Evolutionary conservation across 768 basidiomycete species (phyloP).

Genomic region (Plicaturopsis crispa): DNA sequence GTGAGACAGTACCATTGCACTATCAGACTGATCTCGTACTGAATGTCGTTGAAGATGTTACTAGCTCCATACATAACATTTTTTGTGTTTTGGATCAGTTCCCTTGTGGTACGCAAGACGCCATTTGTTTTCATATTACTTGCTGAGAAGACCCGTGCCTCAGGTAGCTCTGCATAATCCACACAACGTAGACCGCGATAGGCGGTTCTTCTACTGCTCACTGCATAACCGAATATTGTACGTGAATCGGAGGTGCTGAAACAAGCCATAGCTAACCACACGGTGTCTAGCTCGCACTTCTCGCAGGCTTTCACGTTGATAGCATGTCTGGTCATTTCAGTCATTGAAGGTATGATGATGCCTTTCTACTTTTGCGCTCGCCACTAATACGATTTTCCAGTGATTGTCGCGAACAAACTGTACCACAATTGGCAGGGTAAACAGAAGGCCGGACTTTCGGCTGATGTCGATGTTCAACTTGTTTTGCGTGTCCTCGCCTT

Average conservation of each 20-base stretch:
- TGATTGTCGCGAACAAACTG: not conserved
- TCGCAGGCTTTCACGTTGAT: not conserved
- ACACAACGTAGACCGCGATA: constrained; percentile 30
- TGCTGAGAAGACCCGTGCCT: not conserved
- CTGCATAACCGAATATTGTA: constrained; percentile 22
- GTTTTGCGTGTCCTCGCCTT: constrained; percentile 34
- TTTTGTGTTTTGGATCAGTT: constrained; percentile 13
- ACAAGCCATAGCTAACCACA: too few relatives aligned
- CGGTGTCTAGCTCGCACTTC: not conserved
- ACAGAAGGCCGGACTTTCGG: not conserved
- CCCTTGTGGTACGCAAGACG: constrained; percentile 27
- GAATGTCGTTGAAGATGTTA: constrained; percentile 39
- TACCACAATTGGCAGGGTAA: not conserved
- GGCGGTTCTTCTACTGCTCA: constrained; percentile 47
- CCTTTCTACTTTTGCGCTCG: not conserved
- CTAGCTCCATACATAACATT: constrained; percentile 29
- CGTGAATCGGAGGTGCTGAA: too few relatives aligned
- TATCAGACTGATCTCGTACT: too few relatives aligned
- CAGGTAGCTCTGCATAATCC: constrained; percentile 33
- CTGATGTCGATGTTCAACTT: not conserved
- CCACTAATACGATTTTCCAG: not conserved
- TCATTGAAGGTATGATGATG: not conserved
- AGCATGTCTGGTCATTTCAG: not conserved
- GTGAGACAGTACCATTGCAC: too few relatives aligned
- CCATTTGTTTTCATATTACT: too few relatives aligned